Conservation (phyloP, 2,329 filamentous ascomycete species). For the Orbilia oligospora region DNA sequence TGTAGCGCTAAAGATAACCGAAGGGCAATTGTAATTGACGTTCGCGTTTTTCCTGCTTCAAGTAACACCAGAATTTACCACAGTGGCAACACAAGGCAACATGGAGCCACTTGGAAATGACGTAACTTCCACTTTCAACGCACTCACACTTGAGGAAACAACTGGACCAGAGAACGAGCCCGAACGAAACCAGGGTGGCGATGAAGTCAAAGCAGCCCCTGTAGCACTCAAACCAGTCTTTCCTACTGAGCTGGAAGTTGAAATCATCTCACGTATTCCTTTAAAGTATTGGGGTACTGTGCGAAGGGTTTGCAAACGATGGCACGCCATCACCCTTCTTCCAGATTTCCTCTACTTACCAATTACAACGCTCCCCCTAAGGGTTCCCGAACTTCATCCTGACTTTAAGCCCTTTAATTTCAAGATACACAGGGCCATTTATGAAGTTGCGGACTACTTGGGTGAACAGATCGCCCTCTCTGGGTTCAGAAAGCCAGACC, state of each 20-base stretch:
- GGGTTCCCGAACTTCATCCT: not conserved
- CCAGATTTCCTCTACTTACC: not conserved
- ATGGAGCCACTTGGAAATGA: not conserved
- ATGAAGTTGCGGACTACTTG: conserved; percentile 17
- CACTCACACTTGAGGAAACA: not conserved
- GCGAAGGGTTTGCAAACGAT: conserved; percentile 39
- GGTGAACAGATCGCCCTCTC: not conserved
- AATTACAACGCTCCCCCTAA: not conserved
- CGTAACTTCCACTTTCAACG: too few relatives aligned
- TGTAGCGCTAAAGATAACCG: too few relatives aligned
- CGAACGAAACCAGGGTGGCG: not conserved
- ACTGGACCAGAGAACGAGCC: too few relatives aligned
- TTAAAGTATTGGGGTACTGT: conserved; percentile 21
- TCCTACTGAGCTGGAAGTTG: conserved; percentile 31
- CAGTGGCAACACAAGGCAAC: not conserved
- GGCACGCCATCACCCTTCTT: conserved; percentile 20
- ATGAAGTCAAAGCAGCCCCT: too few relatives aligned
- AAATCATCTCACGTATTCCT: conserved; percentile 27
- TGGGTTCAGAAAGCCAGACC: not conserved
- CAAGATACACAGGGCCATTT: conserved; percentile 29
- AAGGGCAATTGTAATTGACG: not conserved
- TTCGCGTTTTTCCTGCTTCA: not conserved
- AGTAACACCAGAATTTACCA: not conserved
- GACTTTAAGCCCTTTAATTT: conserved; percentile 16
- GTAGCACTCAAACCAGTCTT: not conserved